phyloP scores from a whole-genome alignment of 148 eudicot species.

The Heliosperma pusillum region DNA sequence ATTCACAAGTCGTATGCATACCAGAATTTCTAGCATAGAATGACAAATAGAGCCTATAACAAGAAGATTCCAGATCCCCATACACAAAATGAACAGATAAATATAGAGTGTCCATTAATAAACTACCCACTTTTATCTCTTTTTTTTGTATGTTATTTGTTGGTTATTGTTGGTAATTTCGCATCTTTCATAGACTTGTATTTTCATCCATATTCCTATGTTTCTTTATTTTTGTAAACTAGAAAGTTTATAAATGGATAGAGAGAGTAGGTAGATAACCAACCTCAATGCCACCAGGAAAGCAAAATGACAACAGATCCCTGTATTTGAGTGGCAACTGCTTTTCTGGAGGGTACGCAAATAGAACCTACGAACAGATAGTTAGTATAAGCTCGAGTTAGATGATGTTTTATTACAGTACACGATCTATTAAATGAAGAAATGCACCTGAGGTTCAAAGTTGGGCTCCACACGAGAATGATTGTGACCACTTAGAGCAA shows the following conservation, averaged over 20 bases:
- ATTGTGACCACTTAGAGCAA: constrained; percentile 63
- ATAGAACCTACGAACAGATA: constrained; percentile 65
- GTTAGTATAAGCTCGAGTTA: constrained; percentile 13
- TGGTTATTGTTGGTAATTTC: no score
- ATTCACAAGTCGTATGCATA: neutral
- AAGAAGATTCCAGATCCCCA: neutral
- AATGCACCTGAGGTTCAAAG: constrained; percentile 88
- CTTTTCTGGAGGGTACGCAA: constrained; percentile 92
- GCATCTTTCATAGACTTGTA: no score
- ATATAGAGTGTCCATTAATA: no score
- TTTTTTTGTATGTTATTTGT: no score
- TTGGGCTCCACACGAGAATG: constrained; percentile 70
- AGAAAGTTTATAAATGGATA: no score
- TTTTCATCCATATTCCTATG: no score
- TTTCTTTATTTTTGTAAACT: no score
- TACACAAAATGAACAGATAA: neutral
- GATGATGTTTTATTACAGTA: constrained; percentile 5
- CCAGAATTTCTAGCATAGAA: neutral
- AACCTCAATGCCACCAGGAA: constrained; percentile 98
- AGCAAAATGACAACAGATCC: constrained; percentile 96
- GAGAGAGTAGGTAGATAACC: no score
- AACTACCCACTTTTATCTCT: no score
- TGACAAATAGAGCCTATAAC: neutral
- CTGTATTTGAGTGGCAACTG: constrained; percentile 73
- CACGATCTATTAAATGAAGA: neutral